phyloP scores from a whole-genome alignment of 2,329 filamentous ascomycete species.

The Fusarium fujikuroi region DNA sequence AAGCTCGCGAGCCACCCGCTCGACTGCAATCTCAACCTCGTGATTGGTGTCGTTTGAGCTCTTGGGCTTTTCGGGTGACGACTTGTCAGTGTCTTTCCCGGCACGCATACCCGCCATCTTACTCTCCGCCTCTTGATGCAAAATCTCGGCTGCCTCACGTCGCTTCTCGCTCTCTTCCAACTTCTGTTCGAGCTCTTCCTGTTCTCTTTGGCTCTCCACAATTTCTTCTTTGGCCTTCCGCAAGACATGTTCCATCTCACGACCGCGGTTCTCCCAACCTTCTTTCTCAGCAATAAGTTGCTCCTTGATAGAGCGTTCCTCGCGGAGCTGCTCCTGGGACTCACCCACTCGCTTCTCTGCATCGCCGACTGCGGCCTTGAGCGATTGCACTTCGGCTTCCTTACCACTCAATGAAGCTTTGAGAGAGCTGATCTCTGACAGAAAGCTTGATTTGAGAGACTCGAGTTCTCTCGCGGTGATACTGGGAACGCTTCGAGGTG shows the following conservation, averaged over 20 bases:
- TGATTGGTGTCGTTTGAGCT: conserved; percentile 50
- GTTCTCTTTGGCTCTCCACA: conserved; percentile 79
- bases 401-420: conserved; percentile 92
- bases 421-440: conserved; percentile 94
- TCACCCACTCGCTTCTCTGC: conserved; percentile 93
- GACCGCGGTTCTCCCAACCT: conserved; percentile 84
- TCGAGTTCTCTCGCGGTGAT: conserved; percentile 94
- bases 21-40: conserved; percentile 86
- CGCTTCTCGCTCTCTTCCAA: conserved; percentile 81
- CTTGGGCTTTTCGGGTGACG: conserved; percentile 54
- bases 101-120: conserved; percentile 80
- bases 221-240: conserved; percentile 85
- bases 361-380: conserved; percentile 88
- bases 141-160: conserved; percentile 77
- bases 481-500: conserved; percentile 88
- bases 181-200: conserved; percentile 79
- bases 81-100: conserved; percentile 59
- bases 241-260: conserved; percentile 86
- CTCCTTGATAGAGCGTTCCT: conserved; percentile 77
- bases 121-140: conserved; percentile 79
- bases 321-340: conserved; percentile 83
- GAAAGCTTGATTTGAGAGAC: conserved; percentile 87
- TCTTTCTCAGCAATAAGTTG: conserved; percentile 79
- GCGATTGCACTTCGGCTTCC: conserved; percentile 87
- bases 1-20: conserved; percentile 92